phyloP scores from a whole-genome alignment of 352 stramenopile species.

The Saprolegnia diclina region DNA sequence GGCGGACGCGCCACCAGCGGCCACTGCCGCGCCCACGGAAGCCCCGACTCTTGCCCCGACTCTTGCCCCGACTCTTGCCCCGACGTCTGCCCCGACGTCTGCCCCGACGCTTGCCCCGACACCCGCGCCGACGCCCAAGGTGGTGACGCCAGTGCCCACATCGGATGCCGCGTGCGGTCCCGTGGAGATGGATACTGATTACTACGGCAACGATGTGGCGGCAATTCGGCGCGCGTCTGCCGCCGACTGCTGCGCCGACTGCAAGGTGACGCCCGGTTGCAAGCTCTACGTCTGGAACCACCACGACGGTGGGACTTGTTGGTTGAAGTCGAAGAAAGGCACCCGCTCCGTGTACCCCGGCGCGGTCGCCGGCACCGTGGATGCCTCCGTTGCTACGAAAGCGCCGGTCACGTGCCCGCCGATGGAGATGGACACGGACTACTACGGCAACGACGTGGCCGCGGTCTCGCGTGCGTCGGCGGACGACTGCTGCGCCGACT shows the following conservation, averaged over 20 bases:
- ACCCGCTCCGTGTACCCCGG: not conserved
- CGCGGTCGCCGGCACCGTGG: not conserved
- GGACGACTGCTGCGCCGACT: not conserved
- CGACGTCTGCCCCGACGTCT: too few species aligned
- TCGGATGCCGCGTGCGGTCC: not conserved
- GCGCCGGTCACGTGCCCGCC: not conserved
- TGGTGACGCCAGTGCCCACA: not conserved
- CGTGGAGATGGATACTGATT: conserved; percentile 6
- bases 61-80: too few species aligned
- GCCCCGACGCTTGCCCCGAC: too few species aligned
- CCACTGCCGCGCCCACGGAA: too few species aligned
- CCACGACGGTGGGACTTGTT: conserved; percentile 9
- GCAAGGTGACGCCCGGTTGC: not conserved
- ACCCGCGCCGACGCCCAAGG: too few species aligned
- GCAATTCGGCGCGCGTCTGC: not conserved
- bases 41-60: too few species aligned
- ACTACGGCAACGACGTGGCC: conserved; percentile 1
- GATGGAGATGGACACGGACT: conserved; percentile 2
- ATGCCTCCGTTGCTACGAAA: not conserved
- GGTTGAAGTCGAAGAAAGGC: not conserved
- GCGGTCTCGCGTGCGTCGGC: not conserved
- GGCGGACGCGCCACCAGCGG: too few species aligned
- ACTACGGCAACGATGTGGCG: conserved; percentile 14
- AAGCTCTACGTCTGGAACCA: conserved; percentile 12
- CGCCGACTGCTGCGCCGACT: conserved; percentile 6